phyloP scores from a whole-genome alignment of 2,329 filamentous ascomycete genomes.

The Paraphoma sp. region DNA sequence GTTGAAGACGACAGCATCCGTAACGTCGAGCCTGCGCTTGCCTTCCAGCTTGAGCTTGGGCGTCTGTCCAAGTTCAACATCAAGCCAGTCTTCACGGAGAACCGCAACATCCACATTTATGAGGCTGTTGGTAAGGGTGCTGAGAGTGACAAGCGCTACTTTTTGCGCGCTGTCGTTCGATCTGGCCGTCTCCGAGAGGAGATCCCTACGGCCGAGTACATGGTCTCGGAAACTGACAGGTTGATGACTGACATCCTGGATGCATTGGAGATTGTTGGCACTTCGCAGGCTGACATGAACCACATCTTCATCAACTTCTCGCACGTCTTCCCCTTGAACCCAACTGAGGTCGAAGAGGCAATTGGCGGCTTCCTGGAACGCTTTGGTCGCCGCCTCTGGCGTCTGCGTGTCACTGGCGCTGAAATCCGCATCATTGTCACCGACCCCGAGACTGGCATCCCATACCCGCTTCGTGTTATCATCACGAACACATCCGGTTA shows the following conservation, averaged over 20 bases:
- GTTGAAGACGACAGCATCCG: conserved; percentile 94
- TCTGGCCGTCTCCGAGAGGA: conserved; percentile 94
- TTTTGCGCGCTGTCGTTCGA: conserved; percentile 93
- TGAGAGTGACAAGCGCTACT: conserved; percentile 97
- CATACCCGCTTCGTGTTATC: conserved; percentile 91
- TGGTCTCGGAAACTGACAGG: conserved; percentile 95
- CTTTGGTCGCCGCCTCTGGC: conserved; percentile 93
- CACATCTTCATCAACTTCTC: conserved; percentile 99
- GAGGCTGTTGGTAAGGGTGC: conserved; percentile 94
- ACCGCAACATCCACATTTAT: conserved; percentile 99
- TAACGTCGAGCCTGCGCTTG: conserved; percentile 93
- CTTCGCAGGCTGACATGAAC: conserved; percentile 99
- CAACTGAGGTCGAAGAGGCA: conserved; percentile 88
- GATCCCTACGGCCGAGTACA: conserved; percentile 97
- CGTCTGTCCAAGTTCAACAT: conserved; percentile 97
- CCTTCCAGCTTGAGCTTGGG: conserved; percentile 97
- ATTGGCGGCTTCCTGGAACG: conserved; percentile 95
- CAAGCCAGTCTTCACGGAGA: conserved; percentile 97
- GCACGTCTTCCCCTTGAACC: conserved; percentile 90
- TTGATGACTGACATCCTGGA: conserved; percentile 98
- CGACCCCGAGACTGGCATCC: conserved; percentile 79
- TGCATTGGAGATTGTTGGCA: conserved; percentile 96
- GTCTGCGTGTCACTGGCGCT: conserved; percentile 93
- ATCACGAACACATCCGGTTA: conserved; percentile 99
- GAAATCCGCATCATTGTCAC: conserved; percentile 99